Evolutionary conservation across 108 stramenopile species (phyloP), one percentile per base, ranked within the genome.

Genomic region (Mediolabrus comicus): DNA sequence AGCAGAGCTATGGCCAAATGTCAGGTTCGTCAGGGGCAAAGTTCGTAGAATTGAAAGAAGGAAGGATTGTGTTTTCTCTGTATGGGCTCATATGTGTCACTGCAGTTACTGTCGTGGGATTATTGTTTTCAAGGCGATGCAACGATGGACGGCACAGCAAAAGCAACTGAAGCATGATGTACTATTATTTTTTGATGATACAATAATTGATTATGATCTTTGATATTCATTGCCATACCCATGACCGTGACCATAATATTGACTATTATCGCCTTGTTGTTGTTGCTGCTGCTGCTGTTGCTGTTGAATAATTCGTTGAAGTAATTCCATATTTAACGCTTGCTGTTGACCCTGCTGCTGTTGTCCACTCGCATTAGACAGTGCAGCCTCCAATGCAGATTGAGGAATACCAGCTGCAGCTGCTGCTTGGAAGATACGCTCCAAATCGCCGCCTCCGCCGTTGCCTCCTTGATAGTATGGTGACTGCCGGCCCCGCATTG

Each of bases 1-100:
- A 79, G 33, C 7, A 67, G 53, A 79, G 77, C 31, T 79, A 79
- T 33, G 77, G 77, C 16, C 62, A 69, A 27, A 11, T 26, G 62
- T 27, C 13, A 13, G 16, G 16, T 14, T 24, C 46, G 7, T 26
- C 32, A 13, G 16, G 3, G 41, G 52, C 41, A 39, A 65, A 32
- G 7, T 26, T 54, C 16, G 22, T 53, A n/a, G 31, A 66, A 27
- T 59, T 53, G 19, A 54, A 26, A 34, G 51, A 53, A 46, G 74
- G 74, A 9, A 75, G 32, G 43, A 43, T 75, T 16, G 51, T 43
- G 14, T 14, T 68, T 13, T 67, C 61, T 25, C 5, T 67, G n/a
- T 59, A 74, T 58, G 26, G 34, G 4, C 38, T 56, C 38, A 14
- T 34, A 11, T 3, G 54, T 39, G 6, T 71, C 12, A 19, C 19